Conservation (phyloP, 805 yeast species). For the Pichia californica region DNA sequence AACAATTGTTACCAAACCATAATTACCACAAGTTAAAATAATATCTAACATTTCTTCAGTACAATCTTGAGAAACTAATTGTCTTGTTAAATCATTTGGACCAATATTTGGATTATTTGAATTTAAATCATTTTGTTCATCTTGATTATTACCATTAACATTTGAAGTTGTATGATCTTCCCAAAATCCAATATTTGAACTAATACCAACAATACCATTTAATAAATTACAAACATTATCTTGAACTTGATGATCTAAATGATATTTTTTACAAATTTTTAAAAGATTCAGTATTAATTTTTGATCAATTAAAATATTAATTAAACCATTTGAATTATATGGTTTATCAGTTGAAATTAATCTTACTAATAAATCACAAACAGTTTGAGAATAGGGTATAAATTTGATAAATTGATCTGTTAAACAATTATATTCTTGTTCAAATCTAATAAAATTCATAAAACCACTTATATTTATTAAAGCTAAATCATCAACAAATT, state of each 20-base stretch:
- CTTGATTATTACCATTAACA: slow-evolving; percentile 8
- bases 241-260: slow-evolving; percentile 29
- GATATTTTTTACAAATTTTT: slow-evolving; percentile 52
- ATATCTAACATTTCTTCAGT: slow-evolving; percentile 63
- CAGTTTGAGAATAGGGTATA: slow-evolving; percentile 73
- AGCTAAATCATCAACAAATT: slow-evolving; percentile 76
- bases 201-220: slow-evolving; percentile 71
- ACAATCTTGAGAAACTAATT: slow-evolving; percentile 68
- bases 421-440: slow-evolving; percentile 33
- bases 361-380: slow-evolving; percentile 83
- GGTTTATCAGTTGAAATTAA: slow-evolving; percentile 89
- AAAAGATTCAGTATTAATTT: slow-evolving; percentile 55
- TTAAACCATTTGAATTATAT: slow-evolving; percentile 78
- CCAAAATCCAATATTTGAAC: slow-evolving; percentile 33
- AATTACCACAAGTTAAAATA: slow-evolving; percentile 70
- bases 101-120: slow-evolving; percentile 82
- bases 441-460: slow-evolving; percentile 56
- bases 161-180: slow-evolving; percentile 16
- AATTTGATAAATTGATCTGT: slow-evolving; percentile 74
- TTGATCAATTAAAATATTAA: slow-evolving; percentile 68
- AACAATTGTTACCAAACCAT: slow-evolving; percentile 85
- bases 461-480: slow-evolving; percentile 77
- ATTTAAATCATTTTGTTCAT: slow-evolving; percentile 43
- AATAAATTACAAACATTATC: slow-evolving; percentile 61
- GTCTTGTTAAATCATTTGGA: slow-evolving; percentile 89